Conservation (phyloP, 1,284 basidiomycete genomes). For the Ustilago loliicola region DNA sequence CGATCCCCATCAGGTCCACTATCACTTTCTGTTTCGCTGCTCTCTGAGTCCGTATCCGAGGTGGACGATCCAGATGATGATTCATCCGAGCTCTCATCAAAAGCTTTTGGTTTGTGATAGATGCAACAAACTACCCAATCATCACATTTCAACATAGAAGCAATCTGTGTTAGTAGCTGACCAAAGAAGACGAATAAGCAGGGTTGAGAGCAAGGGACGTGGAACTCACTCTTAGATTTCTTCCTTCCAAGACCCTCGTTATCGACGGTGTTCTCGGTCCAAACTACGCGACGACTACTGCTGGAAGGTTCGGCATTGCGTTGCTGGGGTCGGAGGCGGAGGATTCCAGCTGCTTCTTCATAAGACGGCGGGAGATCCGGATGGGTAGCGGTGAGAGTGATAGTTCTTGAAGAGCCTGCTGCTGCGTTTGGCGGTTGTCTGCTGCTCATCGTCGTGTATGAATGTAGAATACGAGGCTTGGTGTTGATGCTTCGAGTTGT, state of each 20-base stretch:
- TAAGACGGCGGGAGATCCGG: neutral
- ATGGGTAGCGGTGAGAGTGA: conserved; percentile 15
- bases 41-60: neutral
- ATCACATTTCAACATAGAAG: neutral
- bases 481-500: too few species aligned
- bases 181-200: neutral
- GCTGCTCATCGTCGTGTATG: conserved; percentile 2
- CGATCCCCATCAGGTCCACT: neutral
- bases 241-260: conserved; percentile 66
- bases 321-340: conserved; percentile 21
- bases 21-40: conserved; percentile 17
- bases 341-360: conserved; percentile 15
- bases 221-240: conserved; percentile 64
- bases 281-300: conserved; percentile 52
- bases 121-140: conserved; percentile 64
- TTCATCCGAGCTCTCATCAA: conserved; percentile 63
- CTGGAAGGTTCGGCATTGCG: neutral
- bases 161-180: neutral
- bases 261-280: conserved; percentile 65
- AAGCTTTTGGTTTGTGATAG: conserved; percentile 66
- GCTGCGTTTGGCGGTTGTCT: neutral
- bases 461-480: neutral
- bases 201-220: neutral
- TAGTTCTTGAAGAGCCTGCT: conserved; percentile 19
- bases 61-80: conserved; percentile 13